These are phyloP conservation scores for Scedosporium dehoogii DNA, from an alignment of 2,329 filamentous ascomycete species.

Conservation along the genomic window DNA sequence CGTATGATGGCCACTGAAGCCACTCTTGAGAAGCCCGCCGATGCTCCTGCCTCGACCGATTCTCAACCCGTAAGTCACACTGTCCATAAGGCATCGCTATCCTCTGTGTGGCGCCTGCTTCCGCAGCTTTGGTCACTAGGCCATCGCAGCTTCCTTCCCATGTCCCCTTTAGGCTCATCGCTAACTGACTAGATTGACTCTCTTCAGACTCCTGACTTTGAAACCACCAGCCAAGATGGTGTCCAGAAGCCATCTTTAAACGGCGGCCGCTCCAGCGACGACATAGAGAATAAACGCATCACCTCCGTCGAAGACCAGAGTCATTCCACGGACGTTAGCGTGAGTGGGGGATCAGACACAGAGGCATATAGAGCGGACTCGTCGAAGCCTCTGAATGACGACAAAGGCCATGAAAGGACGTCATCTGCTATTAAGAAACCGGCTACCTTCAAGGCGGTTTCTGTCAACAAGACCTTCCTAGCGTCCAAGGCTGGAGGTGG, in stretches of 20 bases:
- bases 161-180: neutral
- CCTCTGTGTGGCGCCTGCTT: neutral
- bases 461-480: constrained; percentile 75
- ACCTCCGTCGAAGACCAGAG: constrained; percentile 45
- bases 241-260: constrained; percentile 35
- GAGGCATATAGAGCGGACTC: constrained; percentile 55
- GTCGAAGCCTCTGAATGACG: constrained; percentile 43
- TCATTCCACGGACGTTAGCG: constrained; percentile 56
- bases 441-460: constrained; percentile 73
- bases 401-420: constrained; percentile 48
- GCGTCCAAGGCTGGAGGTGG: constrained; percentile 52
- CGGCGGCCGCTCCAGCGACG: constrained; percentile 35
- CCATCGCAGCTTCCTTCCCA: neutral
- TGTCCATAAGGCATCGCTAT: neutral
- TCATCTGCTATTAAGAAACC: constrained; percentile 61
- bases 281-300: constrained; percentile 47
- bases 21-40: constrained; percentile 41
- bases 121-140: neutral
- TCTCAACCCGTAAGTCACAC: constrained; percentile 31
- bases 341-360: constrained; percentile 67
- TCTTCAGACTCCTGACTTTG: neutral
- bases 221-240: constrained; percentile 34
- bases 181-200: neutral
- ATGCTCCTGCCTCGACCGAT: constrained; percentile 40
- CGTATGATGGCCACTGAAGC: constrained; percentile 59